Conservation (phyloP, 805 yeast species). For the Starmerella tilneyi region DNA sequence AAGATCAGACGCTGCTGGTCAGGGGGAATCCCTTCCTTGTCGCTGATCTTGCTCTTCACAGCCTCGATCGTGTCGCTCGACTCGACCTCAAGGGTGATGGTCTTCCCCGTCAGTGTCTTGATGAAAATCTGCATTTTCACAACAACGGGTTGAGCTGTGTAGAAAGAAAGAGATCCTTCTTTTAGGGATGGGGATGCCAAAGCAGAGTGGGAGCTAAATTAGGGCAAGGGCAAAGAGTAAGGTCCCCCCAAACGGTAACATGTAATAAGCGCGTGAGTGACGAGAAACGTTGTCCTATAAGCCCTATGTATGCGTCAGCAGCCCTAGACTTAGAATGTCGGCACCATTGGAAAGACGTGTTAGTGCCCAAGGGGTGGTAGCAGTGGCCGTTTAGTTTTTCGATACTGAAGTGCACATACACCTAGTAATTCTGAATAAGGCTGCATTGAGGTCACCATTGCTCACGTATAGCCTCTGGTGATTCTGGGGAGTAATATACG, state of each 20-base stretch:
- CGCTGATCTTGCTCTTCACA: constrained; percentile 93
- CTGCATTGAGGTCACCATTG: too few species aligned
- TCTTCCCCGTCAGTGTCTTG: constrained; percentile 97
- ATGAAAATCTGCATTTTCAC: constrained; percentile 66
- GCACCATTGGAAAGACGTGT: too few species aligned
- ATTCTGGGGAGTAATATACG: too few species aligned
- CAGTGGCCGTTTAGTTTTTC: background rate
- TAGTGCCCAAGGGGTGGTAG: background rate
- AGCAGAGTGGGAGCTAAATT: constrained; percentile 4
- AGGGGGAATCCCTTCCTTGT: constrained; percentile 96
- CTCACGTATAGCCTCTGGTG: too few species aligned
- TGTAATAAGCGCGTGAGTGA: background rate
- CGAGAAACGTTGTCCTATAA: background rate
- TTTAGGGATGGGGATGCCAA: constrained; percentile 9
- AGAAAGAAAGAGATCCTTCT: constrained; percentile 9
- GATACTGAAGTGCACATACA: too few species aligned
- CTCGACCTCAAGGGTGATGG: constrained; percentile 96
- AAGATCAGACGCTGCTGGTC: constrained; percentile 95
- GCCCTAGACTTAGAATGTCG: background rate
- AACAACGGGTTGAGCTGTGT: constrained; percentile 14
- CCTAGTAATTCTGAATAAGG: too few species aligned
- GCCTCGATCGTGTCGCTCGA: constrained; percentile 96
- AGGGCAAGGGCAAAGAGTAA: constrained; percentile 4
- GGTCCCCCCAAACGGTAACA: background rate
- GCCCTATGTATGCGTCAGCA: constrained; percentile 5